Conservation (phyloP, 345 rosid genomes). For the Gossypioides kirkii region DNA sequence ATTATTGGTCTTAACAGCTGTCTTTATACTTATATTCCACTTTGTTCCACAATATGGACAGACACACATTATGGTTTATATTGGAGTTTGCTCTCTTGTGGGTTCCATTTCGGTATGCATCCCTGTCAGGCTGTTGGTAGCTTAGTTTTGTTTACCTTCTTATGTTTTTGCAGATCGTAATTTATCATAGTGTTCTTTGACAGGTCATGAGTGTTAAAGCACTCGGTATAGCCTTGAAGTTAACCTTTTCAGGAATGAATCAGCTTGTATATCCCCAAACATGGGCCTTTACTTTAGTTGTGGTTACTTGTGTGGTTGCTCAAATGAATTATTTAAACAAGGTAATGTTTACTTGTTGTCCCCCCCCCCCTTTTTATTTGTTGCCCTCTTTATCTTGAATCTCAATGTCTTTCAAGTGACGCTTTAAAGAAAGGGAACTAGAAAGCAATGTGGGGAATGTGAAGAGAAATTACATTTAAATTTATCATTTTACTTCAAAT, state of each 20-base stretch:
- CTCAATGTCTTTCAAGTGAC: background rate
- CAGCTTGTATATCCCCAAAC: slow-evolving; percentile 75
- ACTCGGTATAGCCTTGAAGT: slow-evolving; percentile 74
- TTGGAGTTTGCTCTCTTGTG: slow-evolving; percentile 91
- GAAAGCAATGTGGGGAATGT: background rate
- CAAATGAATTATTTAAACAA: slow-evolving; percentile 77
- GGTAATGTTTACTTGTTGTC: slow-evolving; percentile 24
- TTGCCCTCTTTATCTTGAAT: background rate
- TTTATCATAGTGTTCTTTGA: slow-evolving; percentile 8
- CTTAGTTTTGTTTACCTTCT: background rate
- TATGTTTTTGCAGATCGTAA: background rate
- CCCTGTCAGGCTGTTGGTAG: background rate
- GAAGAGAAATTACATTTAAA: background rate
- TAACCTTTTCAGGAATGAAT: slow-evolving; percentile 72
- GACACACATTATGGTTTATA: slow-evolving; percentile 90
- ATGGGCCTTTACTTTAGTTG: slow-evolving; percentile 61
- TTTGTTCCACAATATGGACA: slow-evolving; percentile 81
- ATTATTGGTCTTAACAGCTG: slow-evolving; percentile 64
- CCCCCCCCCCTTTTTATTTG: background rate
- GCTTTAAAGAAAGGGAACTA: background rate
- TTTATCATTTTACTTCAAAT: background rate
- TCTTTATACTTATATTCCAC: slow-evolving; percentile 56
- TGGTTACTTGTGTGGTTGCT: slow-evolving; percentile 57
- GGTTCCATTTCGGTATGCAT: slow-evolving; percentile 89
- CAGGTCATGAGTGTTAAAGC: slow-evolving; percentile 94